Base-by-base conservation (phyloP, 805 yeast species). In the Yarrowia sp. region DNA sequence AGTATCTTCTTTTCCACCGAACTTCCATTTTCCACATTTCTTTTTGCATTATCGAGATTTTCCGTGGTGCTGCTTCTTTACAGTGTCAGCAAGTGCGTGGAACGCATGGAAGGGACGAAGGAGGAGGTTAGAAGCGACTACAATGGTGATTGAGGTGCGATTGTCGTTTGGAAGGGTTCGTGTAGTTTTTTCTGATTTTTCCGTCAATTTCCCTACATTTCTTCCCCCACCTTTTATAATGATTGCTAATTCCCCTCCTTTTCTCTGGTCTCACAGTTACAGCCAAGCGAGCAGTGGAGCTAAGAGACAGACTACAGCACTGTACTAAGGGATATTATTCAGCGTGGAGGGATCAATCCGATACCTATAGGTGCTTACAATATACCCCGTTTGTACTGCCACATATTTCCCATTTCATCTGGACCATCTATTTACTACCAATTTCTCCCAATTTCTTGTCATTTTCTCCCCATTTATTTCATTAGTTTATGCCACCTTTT, bases 31-130 rank as follows among this genome's bases (percentile, higher is more conserved):
- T 26, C 32, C 7, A 5, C 32, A 26, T 19, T 19, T 19, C 50
- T 46, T 46, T 46, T 46, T 46, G n/a, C 26, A 2, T 46, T 19
- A 12, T 19, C 50, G 35, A 16, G n/a, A 19, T 19, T 11, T 11
- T 46, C 35, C 26, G 35, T 19, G 32, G 32, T 46, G 32, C 19
- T 46, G 50, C 50, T 46, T 46, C 50, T 46, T 46, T 46, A 46
- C 50, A 46, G 50, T 46, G 50, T 46, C 12, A 46, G 46, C 8
- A 22, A 5, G 50, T 22, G 50, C 22, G 22, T 22, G n/a, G 50
- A 46, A 46, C 50, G 50, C 50, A 46, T 46, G n/a, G 50, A 46
- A 46, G 50, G 35, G 32, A 8, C 0, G 5, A 7, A 45, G 48
- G 19, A 16, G 48, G 48, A 5, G 32, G 32, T 26, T 26, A 5